phyloP scores from a whole-genome alignment of 345 rosid species.

The Murraya paniculata region DNA sequence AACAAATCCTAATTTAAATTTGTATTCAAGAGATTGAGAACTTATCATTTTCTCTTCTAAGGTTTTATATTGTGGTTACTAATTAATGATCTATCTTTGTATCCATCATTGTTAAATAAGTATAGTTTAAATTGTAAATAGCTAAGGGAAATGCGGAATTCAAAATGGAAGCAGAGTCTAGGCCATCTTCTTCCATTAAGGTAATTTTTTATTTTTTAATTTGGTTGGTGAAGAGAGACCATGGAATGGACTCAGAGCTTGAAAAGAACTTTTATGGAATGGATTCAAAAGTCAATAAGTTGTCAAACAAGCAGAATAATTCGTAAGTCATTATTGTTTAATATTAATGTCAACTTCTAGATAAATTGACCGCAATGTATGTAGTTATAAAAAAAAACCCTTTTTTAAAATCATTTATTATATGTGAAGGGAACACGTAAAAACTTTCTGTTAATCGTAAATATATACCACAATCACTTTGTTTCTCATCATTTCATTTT shows the following conservation, averaged over 20 bases:
- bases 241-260: background rate
- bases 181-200: background rate
- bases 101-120: background rate
- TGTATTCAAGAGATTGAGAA: too few relatives aligned
- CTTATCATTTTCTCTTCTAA: background rate
- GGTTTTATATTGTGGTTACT: background rate
- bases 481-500: too few relatives aligned
- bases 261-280: background rate
- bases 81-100: background rate
- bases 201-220: background rate
- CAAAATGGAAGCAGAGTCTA: background rate
- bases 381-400: background rate
- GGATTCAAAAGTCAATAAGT: background rate
- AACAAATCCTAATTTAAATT: too few relatives aligned
- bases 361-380: background rate
- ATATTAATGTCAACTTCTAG: constrained; percentile 10
- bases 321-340: background rate
- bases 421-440: too few relatives aligned
- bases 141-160: background rate
- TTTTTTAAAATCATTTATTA: too few relatives aligned
- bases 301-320: background rate
- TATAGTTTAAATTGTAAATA: too few relatives aligned
- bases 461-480: too few relatives aligned
- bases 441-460: too few relatives aligned
- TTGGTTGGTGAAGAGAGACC: background rate